phyloP scores from a whole-genome alignment of 1,139 yeast genomes.

The Keqinozyma sinolaborantium region DNA sequence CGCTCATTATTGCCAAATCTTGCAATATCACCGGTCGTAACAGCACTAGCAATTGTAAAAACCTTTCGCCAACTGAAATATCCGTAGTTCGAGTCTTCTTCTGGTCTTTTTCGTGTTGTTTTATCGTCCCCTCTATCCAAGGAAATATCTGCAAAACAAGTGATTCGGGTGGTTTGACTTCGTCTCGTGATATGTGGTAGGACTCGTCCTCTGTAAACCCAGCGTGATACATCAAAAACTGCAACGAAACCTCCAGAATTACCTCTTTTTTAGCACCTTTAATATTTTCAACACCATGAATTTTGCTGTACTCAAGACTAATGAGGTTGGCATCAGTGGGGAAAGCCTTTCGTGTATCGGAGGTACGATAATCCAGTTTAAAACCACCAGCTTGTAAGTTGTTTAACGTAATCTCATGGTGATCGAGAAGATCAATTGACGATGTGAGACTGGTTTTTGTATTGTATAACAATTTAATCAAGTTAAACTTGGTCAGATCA shows the following conservation, averaged over 20 bases:
- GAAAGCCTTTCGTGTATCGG: not conserved
- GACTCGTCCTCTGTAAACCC: slow-evolving; percentile 5
- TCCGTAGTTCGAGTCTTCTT: not conserved
- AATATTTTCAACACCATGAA: not conserved
- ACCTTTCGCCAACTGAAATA: not conserved
- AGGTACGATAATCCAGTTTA: not conserved
- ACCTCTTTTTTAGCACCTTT: too few relatives aligned
- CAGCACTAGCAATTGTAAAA: slow-evolving; percentile 2
- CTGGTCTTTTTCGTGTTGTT: not conserved
- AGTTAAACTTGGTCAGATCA: not conserved
- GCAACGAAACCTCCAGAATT: not conserved
- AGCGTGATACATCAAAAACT: not conserved
- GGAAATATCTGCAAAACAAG: slow-evolving; percentile 6
- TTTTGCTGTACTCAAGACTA: not conserved
- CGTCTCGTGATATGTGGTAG: slow-evolving; percentile 2
- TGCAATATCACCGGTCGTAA: slow-evolving; percentile 6
- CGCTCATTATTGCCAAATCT: slow-evolving; percentile 3
- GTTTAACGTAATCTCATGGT: not conserved
- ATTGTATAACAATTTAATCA: too few relatives aligned
- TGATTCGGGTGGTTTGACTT: slow-evolving; percentile 2
- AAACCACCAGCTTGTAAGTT: not conserved
- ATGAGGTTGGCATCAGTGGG: not conserved
- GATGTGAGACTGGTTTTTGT: not conserved
- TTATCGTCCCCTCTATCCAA: slow-evolving; percentile 5
- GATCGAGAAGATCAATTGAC: not conserved